phyloP scores from a whole-genome alignment of 75 land plant genomes.

The Sequoiadendron giganteum region DNA sequence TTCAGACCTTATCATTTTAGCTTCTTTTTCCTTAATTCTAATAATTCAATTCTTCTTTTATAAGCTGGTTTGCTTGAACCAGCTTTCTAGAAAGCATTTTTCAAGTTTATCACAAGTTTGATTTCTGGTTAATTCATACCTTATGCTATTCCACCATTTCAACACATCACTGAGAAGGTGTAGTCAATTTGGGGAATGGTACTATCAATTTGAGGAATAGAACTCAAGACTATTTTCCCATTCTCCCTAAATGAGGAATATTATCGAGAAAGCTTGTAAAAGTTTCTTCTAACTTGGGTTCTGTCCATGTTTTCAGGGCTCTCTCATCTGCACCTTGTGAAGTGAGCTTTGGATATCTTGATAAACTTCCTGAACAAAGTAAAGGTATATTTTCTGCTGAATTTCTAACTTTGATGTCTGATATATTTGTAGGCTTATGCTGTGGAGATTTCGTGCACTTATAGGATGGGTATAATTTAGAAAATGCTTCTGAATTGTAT shows the following conservation, averaged over 20 bases:
- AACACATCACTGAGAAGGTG: not conserved
- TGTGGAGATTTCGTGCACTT: not conserved
- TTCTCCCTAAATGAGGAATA: not conserved
- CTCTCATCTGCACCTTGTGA: not conserved
- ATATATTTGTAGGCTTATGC: not conserved
- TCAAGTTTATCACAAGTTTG: not conserved
- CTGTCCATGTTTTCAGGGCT: not conserved
- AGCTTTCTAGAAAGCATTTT: not conserved
- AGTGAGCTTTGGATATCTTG: not conserved
- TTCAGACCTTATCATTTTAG: not conserved
- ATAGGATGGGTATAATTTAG: not conserved
- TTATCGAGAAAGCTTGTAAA: not conserved
- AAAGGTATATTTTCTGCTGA: constrained; percentile 1
- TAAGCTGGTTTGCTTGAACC: not conserved
- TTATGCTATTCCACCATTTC: not conserved
- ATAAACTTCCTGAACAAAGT: not conserved
- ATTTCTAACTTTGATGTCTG: not conserved
- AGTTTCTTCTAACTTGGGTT: not conserved
- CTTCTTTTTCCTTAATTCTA: too few species aligned
- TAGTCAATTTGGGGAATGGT: not conserved
- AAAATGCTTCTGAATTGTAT: not conserved
- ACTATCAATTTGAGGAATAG: not conserved
- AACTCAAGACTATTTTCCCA: too few species aligned
- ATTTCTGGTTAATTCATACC: not conserved
- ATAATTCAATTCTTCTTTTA: not conserved